A percentile compares a stretch with the other conserved stretches of the same genome.
These are phyloP conservation scores for Diutina rugosa DNA, from an alignment of 1,139 yeast genomes.

Conservation along the genomic window DNA sequence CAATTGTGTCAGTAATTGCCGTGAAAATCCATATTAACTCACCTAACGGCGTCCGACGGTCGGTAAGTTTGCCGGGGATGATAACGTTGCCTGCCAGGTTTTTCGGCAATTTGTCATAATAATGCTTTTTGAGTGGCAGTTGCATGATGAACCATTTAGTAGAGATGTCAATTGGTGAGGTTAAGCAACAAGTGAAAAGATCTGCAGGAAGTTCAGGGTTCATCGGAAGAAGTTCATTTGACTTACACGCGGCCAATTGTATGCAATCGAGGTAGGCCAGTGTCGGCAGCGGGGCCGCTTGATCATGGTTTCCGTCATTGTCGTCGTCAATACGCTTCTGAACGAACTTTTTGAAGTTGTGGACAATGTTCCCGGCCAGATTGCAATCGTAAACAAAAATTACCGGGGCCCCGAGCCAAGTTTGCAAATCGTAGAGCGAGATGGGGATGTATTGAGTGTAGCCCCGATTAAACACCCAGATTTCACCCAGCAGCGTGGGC, in stretches of 20 bases:
- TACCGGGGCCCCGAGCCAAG: slow-evolving; percentile 98
- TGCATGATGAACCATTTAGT: slow-evolving; percentile 87
- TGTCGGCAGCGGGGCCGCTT: slow-evolving; percentile 51
- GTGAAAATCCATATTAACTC: slow-evolving; percentile 97
- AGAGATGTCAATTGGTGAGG: slow-evolving; percentile 92
- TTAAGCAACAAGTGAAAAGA: slow-evolving; percentile 84
- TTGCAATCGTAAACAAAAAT: slow-evolving; percentile 91
- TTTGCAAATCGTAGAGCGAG: slow-evolving; percentile 80
- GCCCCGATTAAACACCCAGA: slow-evolving; percentile 96
- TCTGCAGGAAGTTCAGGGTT: slow-evolving; percentile 95
- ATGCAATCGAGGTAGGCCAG: slow-evolving; percentile 75
- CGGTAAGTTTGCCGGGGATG: slow-evolving; percentile 85
- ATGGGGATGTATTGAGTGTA: slow-evolving; percentile 97
- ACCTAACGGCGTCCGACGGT: slow-evolving; percentile 89
- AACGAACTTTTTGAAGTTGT: slow-evolving; percentile 80
- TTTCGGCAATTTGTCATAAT: slow-evolving; percentile 37
- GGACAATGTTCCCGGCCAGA: slow-evolving; percentile 88
- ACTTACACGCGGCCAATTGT: slow-evolving; percentile 85
- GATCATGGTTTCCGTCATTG: slow-evolving; percentile 58
- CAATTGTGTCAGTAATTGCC: slow-evolving; percentile 95
- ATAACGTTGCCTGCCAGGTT: slow-evolving; percentile 49
- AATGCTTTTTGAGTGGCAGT: slow-evolving; percentile 53
- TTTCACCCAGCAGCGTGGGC: slow-evolving; percentile 95
- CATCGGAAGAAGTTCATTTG: slow-evolving; percentile 82
- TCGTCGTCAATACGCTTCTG: slow-evolving; percentile 87